phyloP scores from a whole-genome alignment of 345 rosid genomes.

The Rubroshorea leprosula region DNA sequence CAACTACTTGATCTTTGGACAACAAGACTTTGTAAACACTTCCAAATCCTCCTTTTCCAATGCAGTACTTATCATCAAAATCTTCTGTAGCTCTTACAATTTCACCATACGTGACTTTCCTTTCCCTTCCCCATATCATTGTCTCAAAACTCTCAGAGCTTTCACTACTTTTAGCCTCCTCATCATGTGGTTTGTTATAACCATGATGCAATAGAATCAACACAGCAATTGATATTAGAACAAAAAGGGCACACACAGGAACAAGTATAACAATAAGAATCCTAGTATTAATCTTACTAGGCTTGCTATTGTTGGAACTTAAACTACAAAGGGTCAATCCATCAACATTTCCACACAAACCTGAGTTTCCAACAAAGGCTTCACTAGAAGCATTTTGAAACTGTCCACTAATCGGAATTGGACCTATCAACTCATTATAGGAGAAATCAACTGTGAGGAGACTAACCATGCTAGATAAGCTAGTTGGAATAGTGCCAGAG shows the following conservation, averaged over 20 bases:
- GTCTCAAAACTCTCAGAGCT: slow-evolving; percentile 20
- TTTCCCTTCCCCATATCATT: slow-evolving; percentile 54
- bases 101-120: slow-evolving; percentile 48
- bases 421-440: slow-evolving; percentile 44
- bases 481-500: slow-evolving; percentile 42
- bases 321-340: slow-evolving; percentile 37
- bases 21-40: slow-evolving; percentile 51
- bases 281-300: slow-evolving; percentile 19
- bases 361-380: slow-evolving; percentile 43
- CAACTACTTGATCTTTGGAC: slow-evolving; percentile 39
- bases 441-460: slow-evolving; percentile 48
- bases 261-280: slow-evolving; percentile 34
- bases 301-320: slow-evolving; percentile 10
- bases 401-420: slow-evolving; percentile 34
- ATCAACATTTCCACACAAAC: slow-evolving; percentile 47
- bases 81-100: slow-evolving; percentile 49
- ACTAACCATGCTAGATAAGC: slow-evolving; percentile 44
- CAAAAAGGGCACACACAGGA: slow-evolving; percentile 28
- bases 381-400: slow-evolving; percentile 37
- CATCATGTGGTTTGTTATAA: slow-evolving; percentile 20
- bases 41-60: slow-evolving; percentile 68
- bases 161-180: slow-evolving; percentile 22
- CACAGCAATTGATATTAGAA: slow-evolving; percentile 16
- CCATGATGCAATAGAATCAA: slow-evolving; percentile 10
- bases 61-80: slow-evolving; percentile 44